Conservation (phyloP, 192 early-diverging fungal species). For the Coemansia sp. region DNA sequence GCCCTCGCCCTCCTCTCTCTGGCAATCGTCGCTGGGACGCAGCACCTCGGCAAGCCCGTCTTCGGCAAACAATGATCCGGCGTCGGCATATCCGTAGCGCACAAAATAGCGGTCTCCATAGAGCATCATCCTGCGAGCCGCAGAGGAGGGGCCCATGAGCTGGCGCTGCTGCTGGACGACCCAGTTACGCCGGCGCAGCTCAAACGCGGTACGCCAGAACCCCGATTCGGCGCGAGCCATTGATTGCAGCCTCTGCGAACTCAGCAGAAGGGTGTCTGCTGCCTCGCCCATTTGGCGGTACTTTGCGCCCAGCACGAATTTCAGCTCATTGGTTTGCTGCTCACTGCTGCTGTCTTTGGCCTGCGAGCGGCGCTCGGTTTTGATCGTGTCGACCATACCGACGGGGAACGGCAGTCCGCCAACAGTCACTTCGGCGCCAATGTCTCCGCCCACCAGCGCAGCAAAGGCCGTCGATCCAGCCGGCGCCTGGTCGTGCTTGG, state of each 20-base stretch:
- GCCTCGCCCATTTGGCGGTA: slow-evolving; percentile 41
- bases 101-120: slow-evolving; percentile 41
- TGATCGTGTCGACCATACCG: slow-evolving; percentile 26
- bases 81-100: slow-evolving; percentile 32
- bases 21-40: slow-evolving; percentile 9
- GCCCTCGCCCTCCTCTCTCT: not conserved
- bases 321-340: slow-evolving; percentile 20
- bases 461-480: slow-evolving; percentile 7
- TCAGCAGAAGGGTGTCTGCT: slow-evolving; percentile 29
- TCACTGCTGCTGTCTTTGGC: not conserved
- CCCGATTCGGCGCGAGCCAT: slow-evolving; percentile 23
- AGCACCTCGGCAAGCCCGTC: slow-evolving; percentile 45
- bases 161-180: slow-evolving; percentile 42
- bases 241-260: slow-evolving; percentile 11
- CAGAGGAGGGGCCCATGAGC: not conserved
- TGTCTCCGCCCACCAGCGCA: slow-evolving; percentile 22
- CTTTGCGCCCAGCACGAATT: slow-evolving; percentile 52
- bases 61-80: slow-evolving; percentile 28
- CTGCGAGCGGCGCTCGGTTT: slow-evolving; percentile 19
- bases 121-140: not conserved
- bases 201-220: slow-evolving; percentile 52
- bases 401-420: slow-evolving; percentile 42
- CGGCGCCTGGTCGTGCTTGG: slow-evolving; percentile 19
- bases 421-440: slow-evolving; percentile 24
- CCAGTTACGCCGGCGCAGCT: slow-evolving; percentile 37